These are phyloP conservation scores for Annulohypoxylon bovei DNA, from an alignment of 495 filamentous ascomycete genomes.

Conservation along the genomic window DNA sequence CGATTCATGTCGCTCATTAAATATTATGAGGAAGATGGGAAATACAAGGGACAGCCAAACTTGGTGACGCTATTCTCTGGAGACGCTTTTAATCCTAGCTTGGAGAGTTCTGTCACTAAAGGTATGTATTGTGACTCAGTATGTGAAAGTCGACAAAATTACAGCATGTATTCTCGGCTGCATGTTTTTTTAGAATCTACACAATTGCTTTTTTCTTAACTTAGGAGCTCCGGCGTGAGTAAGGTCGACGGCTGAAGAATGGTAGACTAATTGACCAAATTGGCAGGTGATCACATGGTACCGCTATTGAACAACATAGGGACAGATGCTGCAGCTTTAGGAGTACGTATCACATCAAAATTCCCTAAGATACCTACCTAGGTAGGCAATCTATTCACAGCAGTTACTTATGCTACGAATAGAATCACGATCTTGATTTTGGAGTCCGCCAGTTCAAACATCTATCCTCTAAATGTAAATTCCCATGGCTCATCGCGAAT, in stretches of 20 bases:
- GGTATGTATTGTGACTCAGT: conserved; percentile 53
- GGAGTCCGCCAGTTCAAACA: conserved; percentile 82
- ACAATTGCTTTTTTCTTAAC: not conserved
- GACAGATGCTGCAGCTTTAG: conserved; percentile 80
- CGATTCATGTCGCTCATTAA: conserved; percentile 83
- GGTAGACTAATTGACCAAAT: conserved; percentile 22
- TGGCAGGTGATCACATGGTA: conserved; percentile 79
- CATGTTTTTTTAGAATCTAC: not conserved
- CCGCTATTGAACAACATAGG: conserved; percentile 81
- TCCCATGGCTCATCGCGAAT: conserved; percentile 92
- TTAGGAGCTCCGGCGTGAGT: not conserved
- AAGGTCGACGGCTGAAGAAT: not conserved
- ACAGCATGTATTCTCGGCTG: not conserved
- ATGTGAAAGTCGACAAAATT: not conserved
- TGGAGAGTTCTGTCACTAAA: conserved; percentile 88
- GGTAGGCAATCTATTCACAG: not conserved
- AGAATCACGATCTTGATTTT: conserved; percentile 94
- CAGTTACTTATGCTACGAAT: conserved; percentile 36
- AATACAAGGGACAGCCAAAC: conserved; percentile 68
- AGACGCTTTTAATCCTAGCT: conserved; percentile 89
- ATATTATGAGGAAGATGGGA: conserved; percentile 70
- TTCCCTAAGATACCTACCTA: not conserved
- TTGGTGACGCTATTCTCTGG: conserved; percentile 88
- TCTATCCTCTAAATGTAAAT: conserved; percentile 76
- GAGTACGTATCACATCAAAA: conserved; percentile 62